phyloP scores from a whole-genome alignment of 2,329 filamentous ascomycete species.

The Hypomyces perniciosus region DNA sequence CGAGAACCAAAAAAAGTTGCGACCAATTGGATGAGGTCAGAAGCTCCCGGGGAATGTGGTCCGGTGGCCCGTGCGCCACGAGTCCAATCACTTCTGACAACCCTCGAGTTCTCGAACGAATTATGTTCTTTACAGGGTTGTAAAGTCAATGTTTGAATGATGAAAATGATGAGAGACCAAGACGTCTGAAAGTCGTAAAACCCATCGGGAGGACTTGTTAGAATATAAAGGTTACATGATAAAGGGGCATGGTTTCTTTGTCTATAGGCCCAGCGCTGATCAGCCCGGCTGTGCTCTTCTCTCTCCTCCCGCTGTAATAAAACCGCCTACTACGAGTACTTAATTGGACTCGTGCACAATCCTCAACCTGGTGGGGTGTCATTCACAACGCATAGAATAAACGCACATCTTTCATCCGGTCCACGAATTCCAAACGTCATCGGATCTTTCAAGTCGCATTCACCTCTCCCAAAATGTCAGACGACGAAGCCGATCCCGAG shows the following conservation, averaged over 20 bases:
- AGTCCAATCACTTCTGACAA: constrained; percentile 1
- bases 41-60: constrained; percentile 5
- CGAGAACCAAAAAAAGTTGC: constrained; percentile 3
- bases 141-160: too few species aligned
- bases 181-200: too few species aligned
- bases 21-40: constrained; percentile 16
- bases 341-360: constrained; percentile 5
- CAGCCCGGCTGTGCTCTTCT: too few species aligned
- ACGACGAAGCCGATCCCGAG: constrained; percentile 86
- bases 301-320: neutral
- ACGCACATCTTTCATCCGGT: neutral
- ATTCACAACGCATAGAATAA: constrained; percentile 6
- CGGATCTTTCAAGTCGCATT: neutral
- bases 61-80: constrained; percentile 6
- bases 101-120: too few species aligned
- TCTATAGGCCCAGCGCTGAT: too few species aligned
- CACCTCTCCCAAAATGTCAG: constrained; percentile 56
- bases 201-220: too few species aligned
- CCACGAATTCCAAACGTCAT: neutral
- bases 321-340: neutral
- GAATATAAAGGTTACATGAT: too few species aligned
- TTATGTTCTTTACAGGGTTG: too few species aligned
- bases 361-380: constrained; percentile 1
- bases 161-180: too few species aligned
- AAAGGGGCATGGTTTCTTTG: too few species aligned